Evolutionary conservation across 2,329 filamentous ascomycete genomes (phyloP).

Genomic region (Thielaviopsis euricoi): DNA sequence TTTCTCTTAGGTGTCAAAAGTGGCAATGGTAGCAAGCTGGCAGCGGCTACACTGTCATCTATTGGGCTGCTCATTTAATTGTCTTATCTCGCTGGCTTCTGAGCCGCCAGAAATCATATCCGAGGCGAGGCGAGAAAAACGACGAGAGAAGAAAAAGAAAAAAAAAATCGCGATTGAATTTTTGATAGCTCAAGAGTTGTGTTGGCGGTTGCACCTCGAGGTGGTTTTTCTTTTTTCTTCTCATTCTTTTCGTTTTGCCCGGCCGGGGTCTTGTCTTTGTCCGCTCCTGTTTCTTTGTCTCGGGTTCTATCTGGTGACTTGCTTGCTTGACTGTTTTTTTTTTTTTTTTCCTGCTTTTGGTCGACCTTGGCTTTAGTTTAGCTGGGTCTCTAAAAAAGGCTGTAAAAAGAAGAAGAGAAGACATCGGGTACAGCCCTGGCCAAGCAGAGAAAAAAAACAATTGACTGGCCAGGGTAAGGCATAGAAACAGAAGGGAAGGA

Average conservation of each 20-base stretch:
- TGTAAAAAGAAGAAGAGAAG: no score
- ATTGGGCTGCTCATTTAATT: no score
- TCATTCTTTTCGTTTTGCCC: neutral
- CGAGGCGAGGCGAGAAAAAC: neutral
- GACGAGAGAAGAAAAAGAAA: neutral
- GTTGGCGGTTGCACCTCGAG: neutral
- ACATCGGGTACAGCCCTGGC: no score
- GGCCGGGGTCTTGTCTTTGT: no score
- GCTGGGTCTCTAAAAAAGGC: neutral
- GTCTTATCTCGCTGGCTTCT: no score
- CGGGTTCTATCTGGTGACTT: neutral
- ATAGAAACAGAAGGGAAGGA: neutral
- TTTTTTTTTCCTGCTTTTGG: neutral
- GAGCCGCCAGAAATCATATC: neutral
- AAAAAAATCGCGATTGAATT: neutral
- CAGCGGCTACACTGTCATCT: no score
- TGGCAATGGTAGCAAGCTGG: no score
- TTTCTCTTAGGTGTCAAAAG: no score
- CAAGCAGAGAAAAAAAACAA: no score
- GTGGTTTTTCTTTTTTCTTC: neutral
- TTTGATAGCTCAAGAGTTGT: neutral
- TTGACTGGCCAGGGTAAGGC: no score
- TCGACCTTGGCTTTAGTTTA: neutral
- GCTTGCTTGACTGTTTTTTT: neutral
- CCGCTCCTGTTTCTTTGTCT: neutral